phyloP scores from a whole-genome alignment of 306 rosid genomes.

The Argentina anserina region DNA sequence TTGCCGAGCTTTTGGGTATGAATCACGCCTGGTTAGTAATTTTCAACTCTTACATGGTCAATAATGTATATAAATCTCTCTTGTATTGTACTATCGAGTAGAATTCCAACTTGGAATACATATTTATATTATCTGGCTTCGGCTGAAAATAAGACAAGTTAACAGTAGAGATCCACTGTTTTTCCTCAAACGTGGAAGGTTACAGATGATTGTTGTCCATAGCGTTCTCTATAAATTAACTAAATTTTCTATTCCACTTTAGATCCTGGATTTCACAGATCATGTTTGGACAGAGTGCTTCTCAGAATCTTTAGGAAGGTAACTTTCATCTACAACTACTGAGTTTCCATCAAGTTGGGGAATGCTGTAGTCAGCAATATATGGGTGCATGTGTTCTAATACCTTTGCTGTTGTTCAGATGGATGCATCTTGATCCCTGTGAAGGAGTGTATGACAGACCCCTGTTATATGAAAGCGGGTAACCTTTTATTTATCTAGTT shows the following conservation, averaged over 20 bases:
- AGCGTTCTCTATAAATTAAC: not conserved
- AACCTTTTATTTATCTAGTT: slow-evolving; percentile 25
- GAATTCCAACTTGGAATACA: not conserved
- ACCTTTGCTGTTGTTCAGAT: slow-evolving; percentile 48
- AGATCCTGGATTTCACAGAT: slow-evolving; percentile 78
- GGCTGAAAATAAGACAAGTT: not conserved
- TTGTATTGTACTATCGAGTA: not conserved
- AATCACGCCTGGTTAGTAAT: slow-evolving; percentile 73
- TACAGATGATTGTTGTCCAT: not conserved
- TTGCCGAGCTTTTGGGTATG: slow-evolving; percentile 92
- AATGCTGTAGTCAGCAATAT: not conserved
- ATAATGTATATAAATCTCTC: not conserved
- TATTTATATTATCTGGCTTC: not conserved
- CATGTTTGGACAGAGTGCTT: slow-evolving; percentile 99
- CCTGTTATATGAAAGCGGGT: slow-evolving; percentile 92
- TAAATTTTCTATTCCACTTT: slow-evolving; percentile 9
- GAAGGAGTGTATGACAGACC: slow-evolving; percentile 84
- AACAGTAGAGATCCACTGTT: not conserved
- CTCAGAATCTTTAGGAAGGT: slow-evolving; percentile 76
- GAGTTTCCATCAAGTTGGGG: not conserved
- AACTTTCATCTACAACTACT: slow-evolving; percentile 18
- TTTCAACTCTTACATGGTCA: slow-evolving; percentile 16
- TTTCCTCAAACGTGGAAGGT: not conserved
- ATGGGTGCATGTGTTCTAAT: slow-evolving; percentile 24
- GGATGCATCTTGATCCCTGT: slow-evolving; percentile 98